A percentile compares a stretch with the other conserved stretches of the same genome.
phyloP scores from a whole-genome alignment of 169 alveolate genomes.

The Eimeria sp. region DNA sequence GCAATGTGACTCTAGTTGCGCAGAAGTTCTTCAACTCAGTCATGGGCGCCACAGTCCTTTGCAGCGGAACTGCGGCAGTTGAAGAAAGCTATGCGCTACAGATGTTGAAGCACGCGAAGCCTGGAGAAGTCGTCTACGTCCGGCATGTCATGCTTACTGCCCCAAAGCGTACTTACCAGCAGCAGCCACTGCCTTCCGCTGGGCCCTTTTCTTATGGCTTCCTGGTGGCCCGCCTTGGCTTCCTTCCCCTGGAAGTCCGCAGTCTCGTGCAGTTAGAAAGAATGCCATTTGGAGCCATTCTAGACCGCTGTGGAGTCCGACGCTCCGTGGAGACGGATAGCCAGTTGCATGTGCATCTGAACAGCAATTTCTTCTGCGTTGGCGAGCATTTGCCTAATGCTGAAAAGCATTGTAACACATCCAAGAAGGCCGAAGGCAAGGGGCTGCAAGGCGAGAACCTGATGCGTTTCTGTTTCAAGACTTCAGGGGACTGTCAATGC shows the following conservation, averaged over 20 bases:
- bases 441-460: not conserved
- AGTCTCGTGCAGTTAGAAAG: constrained; percentile 13
- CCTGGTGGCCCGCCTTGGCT: constrained; percentile 21
- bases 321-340: constrained; percentile 42
- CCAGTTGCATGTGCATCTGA: constrained; percentile 26
- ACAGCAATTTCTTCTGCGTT: not conserved
- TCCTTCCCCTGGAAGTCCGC: not conserved
- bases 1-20: constrained; percentile 44
- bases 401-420: not conserved
- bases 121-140: constrained; percentile 32
- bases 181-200: not conserved
- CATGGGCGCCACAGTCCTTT: constrained; percentile 38
- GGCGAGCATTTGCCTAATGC: not conserved
- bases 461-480: not conserved
- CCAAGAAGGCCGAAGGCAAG: not conserved
- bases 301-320: constrained; percentile 43
- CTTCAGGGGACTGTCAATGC: constrained; percentile 19
- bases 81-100: not conserved
- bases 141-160: constrained; percentile 61
- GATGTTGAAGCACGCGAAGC: not conserved
- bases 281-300: constrained; percentile 41
- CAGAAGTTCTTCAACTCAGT: constrained; percentile 8
- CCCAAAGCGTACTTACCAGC: not conserved
- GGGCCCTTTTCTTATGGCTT: constrained; percentile 57
- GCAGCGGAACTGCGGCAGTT: constrained; percentile 5